Evolutionary conservation across 176 grass and related monocot species (phyloP).

Genomic region (Calamus simplicifolius): DNA sequence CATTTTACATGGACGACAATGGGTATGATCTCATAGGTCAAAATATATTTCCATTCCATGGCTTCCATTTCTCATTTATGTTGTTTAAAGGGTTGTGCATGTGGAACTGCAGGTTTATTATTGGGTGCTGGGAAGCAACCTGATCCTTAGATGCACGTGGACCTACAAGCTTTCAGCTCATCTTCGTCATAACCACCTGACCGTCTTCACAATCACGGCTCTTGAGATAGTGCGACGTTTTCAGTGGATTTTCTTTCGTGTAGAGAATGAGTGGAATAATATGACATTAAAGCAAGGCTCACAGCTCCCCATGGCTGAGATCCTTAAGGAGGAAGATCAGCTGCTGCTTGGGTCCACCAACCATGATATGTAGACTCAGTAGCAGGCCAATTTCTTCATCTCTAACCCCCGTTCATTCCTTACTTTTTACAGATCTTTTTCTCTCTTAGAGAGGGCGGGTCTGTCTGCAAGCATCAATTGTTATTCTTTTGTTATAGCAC

Average conservation of each 20-base stretch:
- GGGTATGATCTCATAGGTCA: constrained; percentile 35
- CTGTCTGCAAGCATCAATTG: no score
- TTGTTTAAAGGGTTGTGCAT: neutral
- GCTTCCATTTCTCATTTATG: neutral
- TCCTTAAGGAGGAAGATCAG: constrained; percentile 49
- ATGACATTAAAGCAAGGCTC: constrained; percentile 64
- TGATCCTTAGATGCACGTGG: constrained; percentile 89
- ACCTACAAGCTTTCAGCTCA: constrained; percentile 97
- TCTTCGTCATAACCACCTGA: constrained; percentile 92
- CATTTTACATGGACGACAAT: constrained; percentile 49
- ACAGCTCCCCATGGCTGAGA: constrained; percentile 49
- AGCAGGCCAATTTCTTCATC: no score
- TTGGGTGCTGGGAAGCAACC: constrained; percentile 84
- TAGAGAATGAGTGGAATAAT: constrained; percentile 97
- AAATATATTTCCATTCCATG: neutral
- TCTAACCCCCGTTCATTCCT: no score
- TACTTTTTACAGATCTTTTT: no score
- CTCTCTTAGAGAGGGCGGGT: no score
- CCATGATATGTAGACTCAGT: constrained; percentile 12
- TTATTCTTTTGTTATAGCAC: no score
- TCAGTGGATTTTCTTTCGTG: constrained; percentile 94
- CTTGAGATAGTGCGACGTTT: constrained; percentile 78
- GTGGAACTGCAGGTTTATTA: constrained; percentile 58
- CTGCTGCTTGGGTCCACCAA: constrained; percentile 63
- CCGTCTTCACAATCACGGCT: constrained; percentile 67